Base-by-base conservation (phyloP, 305 asterid species). In the Fraxinus baroniana region DNA sequence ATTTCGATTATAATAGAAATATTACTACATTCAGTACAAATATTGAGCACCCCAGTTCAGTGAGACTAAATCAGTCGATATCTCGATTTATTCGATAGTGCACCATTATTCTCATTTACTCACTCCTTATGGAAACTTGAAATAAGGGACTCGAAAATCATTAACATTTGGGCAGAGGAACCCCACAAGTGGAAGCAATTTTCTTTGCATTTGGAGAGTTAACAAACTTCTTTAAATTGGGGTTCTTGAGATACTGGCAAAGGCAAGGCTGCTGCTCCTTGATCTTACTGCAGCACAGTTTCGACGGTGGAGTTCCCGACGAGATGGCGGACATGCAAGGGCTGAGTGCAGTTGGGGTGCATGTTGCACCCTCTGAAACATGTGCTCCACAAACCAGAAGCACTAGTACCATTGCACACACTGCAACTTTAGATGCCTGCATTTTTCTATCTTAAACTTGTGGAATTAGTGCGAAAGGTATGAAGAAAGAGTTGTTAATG, bases 251-350 rank as follows among this genome's bases (percentile, higher is more conserved):
- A 72, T 84, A 82, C 18, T 39, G 22, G 86, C 92, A 89, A 46
- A 78, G 22, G 76, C 92, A 89, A 72, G 88, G 86, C 44, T 76
- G n/a, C 44, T 80, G 90, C 37, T 78, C 77, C 76, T 72, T 87
- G 78, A 89, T 30, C 57, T 37, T 82, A 37, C 74, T 15, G 85
- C 92, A 89, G 87, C 92, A 89, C 4, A 76, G 72, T 7, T 0
- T 0, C 41, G 86, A 17, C 30, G 87, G 88, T 9, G 80, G 76
- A 10, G 39, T 3, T 0, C 81, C 46, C 0, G 81, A 62, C 24
- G 79, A 46, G 78, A 85, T 36, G 57, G 88, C 87, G 1, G 41
- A 5, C 35, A 39, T 18, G 66, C 90, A 87, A 32, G 86, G 55
- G 46, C 35, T 70, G n/a, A 87, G 86, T 39, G 39, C 73, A 2